These are phyloP conservation scores for Simmondsia chinensis DNA, from an alignment of 148 eudicot species.

Conservation along the genomic window DNA sequence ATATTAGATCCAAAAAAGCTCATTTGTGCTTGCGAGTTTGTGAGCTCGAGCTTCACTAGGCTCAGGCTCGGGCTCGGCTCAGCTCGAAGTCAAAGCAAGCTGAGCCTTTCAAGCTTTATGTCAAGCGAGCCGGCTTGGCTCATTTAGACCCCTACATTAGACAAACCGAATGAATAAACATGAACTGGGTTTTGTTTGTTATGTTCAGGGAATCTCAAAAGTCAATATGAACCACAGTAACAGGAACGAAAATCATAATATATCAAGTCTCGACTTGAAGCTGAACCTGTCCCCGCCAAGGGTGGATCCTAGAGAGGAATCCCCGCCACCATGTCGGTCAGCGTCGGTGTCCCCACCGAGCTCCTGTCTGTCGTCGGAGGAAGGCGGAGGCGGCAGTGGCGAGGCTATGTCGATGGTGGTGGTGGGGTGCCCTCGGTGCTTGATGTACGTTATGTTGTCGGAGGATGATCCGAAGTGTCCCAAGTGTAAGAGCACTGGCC, in stretches of 20 bases:
- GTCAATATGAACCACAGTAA: constrained; percentile 5
- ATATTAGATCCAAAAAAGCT: too few species aligned
- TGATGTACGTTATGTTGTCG: constrained; percentile 65
- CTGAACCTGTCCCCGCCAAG: constrained; percentile 59
- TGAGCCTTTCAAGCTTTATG: too few species aligned
- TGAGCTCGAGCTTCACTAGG: too few species aligned
- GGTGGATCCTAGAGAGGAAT: constrained; percentile 10
- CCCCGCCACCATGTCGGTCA: constrained; percentile 34
- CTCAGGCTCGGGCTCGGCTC: too few species aligned
- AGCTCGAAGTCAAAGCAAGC: constrained; percentile 1
- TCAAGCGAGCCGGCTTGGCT: too few species aligned
- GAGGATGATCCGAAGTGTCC: constrained; percentile 66
- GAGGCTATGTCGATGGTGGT: constrained; percentile 55
- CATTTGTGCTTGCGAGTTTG: too few species aligned
- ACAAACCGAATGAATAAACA: constrained; percentile 37
- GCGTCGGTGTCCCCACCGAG: constrained; percentile 44
- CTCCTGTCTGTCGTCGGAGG: constrained; percentile 61
- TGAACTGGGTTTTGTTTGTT: background rate
- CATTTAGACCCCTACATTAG: too few species aligned
- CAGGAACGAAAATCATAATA: constrained; percentile 28
- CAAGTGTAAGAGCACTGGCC: constrained; percentile 60
- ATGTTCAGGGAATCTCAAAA: constrained; percentile 1
- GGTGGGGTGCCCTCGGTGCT: constrained; percentile 68
- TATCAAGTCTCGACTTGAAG: constrained; percentile 48
- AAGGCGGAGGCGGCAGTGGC: constrained; percentile 26